phyloP scores from a whole-genome alignment of 148 eudicot species.

The Gaultheria prostrata region DNA sequence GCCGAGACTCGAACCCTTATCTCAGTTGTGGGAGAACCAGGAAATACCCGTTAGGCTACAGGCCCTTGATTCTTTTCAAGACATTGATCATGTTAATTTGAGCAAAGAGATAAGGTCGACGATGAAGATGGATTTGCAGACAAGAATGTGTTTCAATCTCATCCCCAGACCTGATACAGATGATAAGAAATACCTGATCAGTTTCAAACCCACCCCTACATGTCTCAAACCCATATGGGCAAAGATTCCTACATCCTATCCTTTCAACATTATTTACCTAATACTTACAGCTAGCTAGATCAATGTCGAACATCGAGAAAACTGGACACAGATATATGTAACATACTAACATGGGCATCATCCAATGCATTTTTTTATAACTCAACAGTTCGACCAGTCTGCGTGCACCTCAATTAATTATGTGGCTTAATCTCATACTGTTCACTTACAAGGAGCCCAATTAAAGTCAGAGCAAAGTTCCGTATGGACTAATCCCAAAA shows the following conservation, averaged over 20 bases:
- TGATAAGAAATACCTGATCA: neutral
- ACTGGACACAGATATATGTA: neutral
- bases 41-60: no score
- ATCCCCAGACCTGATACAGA: neutral
- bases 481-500: no score
- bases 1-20: no score
- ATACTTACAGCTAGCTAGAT: slow-evolving; percentile 26
- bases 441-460: no score
- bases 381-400: no score
- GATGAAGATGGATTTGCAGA: neutral
- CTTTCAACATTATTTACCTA: slow-evolving; percentile 30
- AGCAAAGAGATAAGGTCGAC: no score
- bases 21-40: no score
- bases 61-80: no score
- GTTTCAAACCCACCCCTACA: slow-evolving; percentile 23
- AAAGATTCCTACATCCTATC: slow-evolving; percentile 32
- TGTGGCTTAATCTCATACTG: no score
- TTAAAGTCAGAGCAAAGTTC: no score
- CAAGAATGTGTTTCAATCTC: neutral
- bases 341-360: neutral
- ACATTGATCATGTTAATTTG: no score
- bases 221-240: slow-evolving; percentile 28
- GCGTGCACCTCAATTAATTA: no score
- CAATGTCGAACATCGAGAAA: slow-evolving; percentile 36
- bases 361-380: neutral